Base-by-base conservation (phyloP, 2,329 filamentous ascomycete species). In the Hymenoscyphus albidus region DNA sequence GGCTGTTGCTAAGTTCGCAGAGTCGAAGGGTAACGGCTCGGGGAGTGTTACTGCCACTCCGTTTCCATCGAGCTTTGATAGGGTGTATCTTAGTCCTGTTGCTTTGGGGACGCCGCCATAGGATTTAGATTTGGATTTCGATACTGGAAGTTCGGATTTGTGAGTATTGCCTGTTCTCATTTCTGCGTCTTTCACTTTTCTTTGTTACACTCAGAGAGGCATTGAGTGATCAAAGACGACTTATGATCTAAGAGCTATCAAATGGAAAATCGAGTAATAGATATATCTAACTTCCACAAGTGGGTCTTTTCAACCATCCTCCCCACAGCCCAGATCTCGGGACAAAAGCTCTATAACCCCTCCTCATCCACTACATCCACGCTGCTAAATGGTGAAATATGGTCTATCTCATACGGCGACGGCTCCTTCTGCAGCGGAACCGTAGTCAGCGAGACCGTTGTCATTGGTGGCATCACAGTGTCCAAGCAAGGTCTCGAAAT, bases 391-490 rank as follows among this genome's bases (percentile, higher is more conserved):
- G 69, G 67, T 6, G 61, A 64, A 48, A 68, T 69, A n/a, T 73
- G 70, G 70, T 62, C 62, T 14, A 70, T 73, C 48, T 35, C 14
- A 7, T 73, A 73, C 39, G 70, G 67, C 31, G 77, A 78, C 77
- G 76, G 71, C 10, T 69, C 67, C n/a, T 71, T 66, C 56, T 74
- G 64, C 2, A 65, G 64, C 3, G 71, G 71, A 16, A 65, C 58
- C 5, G 70, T 72, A 3, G 68, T 66, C 42, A 65, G 35, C 1
- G 71, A 73, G 18, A 59, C 32, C 1, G 69, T 72, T 18, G 64
- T 60, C 16, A 59, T 73, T n/a, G 70, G 71, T 0, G 58, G 62
- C 22, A 58, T 70, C 5, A 65, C 64, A 5, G 65, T 68, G 10
- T 1, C 39, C 16, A 44, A 35, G 1, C 70, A 72, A 62, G 64